These are phyloP conservation scores for Suhomyces panamericanus DNA, from an alignment of 1,139 yeast species.

Conservation along the genomic window DNA sequence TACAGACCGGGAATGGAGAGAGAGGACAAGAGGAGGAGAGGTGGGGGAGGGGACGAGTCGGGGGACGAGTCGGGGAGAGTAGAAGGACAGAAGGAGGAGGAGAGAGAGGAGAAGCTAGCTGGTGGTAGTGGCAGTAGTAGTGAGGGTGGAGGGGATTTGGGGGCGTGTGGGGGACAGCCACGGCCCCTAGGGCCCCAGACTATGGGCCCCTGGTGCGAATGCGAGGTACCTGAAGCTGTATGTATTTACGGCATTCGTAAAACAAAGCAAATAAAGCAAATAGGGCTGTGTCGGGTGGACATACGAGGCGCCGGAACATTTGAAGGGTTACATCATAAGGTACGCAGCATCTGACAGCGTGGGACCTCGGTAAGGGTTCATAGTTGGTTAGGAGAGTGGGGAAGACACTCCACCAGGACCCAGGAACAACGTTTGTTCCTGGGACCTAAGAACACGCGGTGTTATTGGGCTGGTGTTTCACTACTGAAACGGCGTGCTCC, in stretches of 20 bases:
- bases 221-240: slow-evolving; percentile 1
- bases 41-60: no score
- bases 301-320: slow-evolving; percentile 11
- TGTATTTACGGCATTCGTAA: slow-evolving; percentile 12
- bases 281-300: slow-evolving; percentile 12
- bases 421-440: no score
- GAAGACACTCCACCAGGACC: no score
- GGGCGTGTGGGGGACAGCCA: background rate
- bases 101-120: background rate
- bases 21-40: no score
- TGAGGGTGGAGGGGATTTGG: background rate
- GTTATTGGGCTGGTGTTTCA: no score
- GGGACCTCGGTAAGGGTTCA: slow-evolving; percentile 1
- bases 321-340: slow-evolving; percentile 9
- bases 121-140: background rate
- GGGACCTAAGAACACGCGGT: no score
- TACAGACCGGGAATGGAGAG: background rate
- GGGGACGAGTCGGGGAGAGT: no score
- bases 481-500: no score
- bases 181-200: background rate
- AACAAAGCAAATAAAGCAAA: slow-evolving; percentile 3
- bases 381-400: background rate
- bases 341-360: slow-evolving; percentile 5
- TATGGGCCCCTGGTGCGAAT: no score
- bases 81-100: background rate